Conservation (phyloP, 2,329 filamentous ascomycete species). For the Dactylonectria macrodidyma region DNA sequence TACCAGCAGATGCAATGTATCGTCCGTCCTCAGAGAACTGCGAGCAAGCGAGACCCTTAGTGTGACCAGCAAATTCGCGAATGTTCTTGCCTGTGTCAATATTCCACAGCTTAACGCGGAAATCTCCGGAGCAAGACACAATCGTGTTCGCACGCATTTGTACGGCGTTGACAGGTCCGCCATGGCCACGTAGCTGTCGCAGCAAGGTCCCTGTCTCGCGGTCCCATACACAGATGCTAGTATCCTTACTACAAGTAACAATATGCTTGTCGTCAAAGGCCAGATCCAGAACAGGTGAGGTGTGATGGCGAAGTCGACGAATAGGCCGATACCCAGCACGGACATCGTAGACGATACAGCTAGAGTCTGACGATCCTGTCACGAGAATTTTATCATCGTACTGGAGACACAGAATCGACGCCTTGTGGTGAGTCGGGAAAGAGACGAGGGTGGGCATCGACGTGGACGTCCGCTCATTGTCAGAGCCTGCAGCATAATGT, state of each 20-base stretch:
- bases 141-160: conserved; percentile 94
- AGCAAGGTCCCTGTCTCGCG: conserved; percentile 82
- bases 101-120: conserved; percentile 95
- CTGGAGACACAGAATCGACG: conserved; percentile 94
- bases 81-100: conserved; percentile 89
- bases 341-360: conserved; percentile 92
- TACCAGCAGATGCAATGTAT: conserved; percentile 93
- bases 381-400: conserved; percentile 95
- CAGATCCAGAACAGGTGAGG: conserved; percentile 91
- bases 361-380: conserved; percentile 93
- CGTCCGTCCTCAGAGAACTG: conserved; percentile 97
- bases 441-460: conserved; percentile 70
- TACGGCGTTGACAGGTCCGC: conserved; percentile 95
- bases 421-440: conserved; percentile 82
- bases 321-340: conserved; percentile 84
- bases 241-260: conserved; percentile 97
- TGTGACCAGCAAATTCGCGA: conserved; percentile 91
- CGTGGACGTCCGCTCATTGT: conserved; percentile 61
- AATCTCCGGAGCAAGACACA: conserved; percentile 94
- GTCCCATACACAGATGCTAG: conserved; percentile 95
- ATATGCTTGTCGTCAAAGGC: conserved; percentile 94
- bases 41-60: conserved; percentile 93
- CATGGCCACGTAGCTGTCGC: conserved; percentile 86
- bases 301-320: conserved; percentile 82
- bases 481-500: conserved; percentile 70